Percentiles rank a stretch among this genome's conserved stretches.
Evolutionary conservation across 495 filamentous ascomycete species (phyloP).

Genomic region (Aspergillus homomorphus): DNA sequence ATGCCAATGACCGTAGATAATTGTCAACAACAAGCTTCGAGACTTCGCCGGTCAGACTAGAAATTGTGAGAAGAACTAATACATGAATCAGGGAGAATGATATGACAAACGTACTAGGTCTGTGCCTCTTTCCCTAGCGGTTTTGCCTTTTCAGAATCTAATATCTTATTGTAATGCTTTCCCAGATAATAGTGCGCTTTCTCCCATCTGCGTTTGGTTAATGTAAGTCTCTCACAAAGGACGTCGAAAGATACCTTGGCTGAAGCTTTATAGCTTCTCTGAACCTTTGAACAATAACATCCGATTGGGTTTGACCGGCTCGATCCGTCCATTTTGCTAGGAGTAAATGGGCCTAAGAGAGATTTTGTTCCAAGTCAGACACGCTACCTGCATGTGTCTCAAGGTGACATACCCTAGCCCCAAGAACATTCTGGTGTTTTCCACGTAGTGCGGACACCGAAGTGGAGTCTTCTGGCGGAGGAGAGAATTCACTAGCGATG

Average conservation of each 20-base stretch:
- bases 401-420: slow-evolving; percentile 36
- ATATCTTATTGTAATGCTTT: slow-evolving; percentile 93
- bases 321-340: slow-evolving; percentile 96
- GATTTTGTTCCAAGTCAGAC: not conserved
- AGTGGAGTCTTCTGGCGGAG: slow-evolving; percentile 40
- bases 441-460: slow-evolving; percentile 32
- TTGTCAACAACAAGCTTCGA: slow-evolving; percentile 91
- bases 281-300: slow-evolving; percentile 73
- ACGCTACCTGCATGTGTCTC: not conserved
- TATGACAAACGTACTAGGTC: slow-evolving; percentile 40
- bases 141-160: slow-evolving; percentile 81
- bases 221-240: slow-evolving; percentile 4
- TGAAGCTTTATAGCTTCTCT: slow-evolving; percentile 60
- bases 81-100: not conserved
- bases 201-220: slow-evolving; percentile 64
- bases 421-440: slow-evolving; percentile 46
- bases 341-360: slow-evolving; percentile 65
- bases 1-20: slow-evolving; percentile 79
- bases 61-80: slow-evolving; percentile 8
- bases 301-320: slow-evolving; percentile 83
- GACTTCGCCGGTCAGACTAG: slow-evolving; percentile 66
- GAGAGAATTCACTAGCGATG: slow-evolving; percentile 63
- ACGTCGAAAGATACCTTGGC: slow-evolving; percentile 26
- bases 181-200: slow-evolving; percentile 96
- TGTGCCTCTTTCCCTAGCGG: slow-evolving; percentile 61